Evolutionary conservation across 768 basidiomycete species (phyloP), one percentile per base, ranked within the genome.

Genomic region (Kwoniella europaea): DNA sequence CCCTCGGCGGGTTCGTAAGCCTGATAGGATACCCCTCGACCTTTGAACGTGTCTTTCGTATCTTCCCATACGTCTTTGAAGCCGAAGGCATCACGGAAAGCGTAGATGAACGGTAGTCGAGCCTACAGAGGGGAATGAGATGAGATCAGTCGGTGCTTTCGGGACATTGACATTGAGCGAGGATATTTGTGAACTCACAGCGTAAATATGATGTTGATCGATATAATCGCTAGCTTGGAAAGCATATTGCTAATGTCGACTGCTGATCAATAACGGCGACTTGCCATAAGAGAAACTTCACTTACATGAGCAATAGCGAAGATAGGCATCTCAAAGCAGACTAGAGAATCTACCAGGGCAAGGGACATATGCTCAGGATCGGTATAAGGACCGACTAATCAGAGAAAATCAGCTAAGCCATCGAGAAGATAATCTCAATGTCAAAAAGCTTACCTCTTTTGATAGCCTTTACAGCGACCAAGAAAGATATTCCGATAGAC

Each of bases 1-100:
- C 94, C 95, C 80, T 97, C 95, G 52, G 91, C 92, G 2, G 97
- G 96, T 80, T 99, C 97, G 81, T 96, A 99, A 66, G 92, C 92
- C 59, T 94, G 90, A 84, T 99, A 99, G 68, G 93, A 92, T 88
- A 98, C 94, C 3, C 95, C 93, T 75, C 91, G 88, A 12, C 96
- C 96, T 29, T 88, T 88, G 10, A 97, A 84, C 0, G 96, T 98
- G 7, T 88, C 85, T 74, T 91, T 90, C 5, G 88, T 88, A 82
- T 99, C 97, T 81, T 92, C 90, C 66, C 92, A 85, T 61, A 99
- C 91, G 79, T 99, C 97, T 67, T 89, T 88, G 61, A 89, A 73
- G 5, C 95, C 93, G 71, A 96, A 91, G 0, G 94, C 91, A 78
- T 99, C 97, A 6, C 91, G 87, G 71, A 94, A 86, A 0, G 97